Base-by-base conservation (phyloP, 306 rosid species). In the Cicer judaicum region DNA sequence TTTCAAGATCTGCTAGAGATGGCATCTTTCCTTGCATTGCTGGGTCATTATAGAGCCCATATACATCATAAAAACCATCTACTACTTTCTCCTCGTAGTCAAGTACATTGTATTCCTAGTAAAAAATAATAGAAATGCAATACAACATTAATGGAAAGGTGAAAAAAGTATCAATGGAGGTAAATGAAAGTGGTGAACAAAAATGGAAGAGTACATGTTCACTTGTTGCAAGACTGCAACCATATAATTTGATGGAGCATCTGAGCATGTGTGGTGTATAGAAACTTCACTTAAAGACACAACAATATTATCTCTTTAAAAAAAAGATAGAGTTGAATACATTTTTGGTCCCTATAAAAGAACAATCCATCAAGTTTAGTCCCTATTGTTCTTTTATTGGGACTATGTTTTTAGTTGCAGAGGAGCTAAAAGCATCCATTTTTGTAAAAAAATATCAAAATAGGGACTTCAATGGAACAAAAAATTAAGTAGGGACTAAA, bases 11-110 rank as follows among this genome's bases (percentile, higher is more conserved):
- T 18, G 87, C 34, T 48, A 89, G 84, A 72, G 93, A 92, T 6
- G 97, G 99, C 88, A 94, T 88, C 81, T 92, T 94, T 64, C 96
- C 98, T 90, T 88, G 96, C 86, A 81, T 80, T 62, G 89, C 83
- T 8, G 97, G 84, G 81, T 91, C 91, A 8, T 84, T 70, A 66
- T 83, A 85, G 54, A 85, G 79, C 64, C 94, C 91, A 69, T 78
- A 88, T 70, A 92, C 86, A 76, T 94, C 99, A 80, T 94, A 94
- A 84, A 94, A 94, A 70, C 99, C 99, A 79, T 94, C 91, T 29
- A 92, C 84, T 66, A 94, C 95, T 84, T 84, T 92, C 79, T 94
- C 97, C 60, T 84, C 97, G 52, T 94, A 92, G 85, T 90, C 99
- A 75, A 94, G 91, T 77, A 89, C 95, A 64, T 87, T 89, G 84